A percentile compares a stretch with the other conserved stretches of the same genome.
phyloP scores from a whole-genome alignment of 2,329 filamentous ascomycete species.

The Alternaria incomplexa region DNA sequence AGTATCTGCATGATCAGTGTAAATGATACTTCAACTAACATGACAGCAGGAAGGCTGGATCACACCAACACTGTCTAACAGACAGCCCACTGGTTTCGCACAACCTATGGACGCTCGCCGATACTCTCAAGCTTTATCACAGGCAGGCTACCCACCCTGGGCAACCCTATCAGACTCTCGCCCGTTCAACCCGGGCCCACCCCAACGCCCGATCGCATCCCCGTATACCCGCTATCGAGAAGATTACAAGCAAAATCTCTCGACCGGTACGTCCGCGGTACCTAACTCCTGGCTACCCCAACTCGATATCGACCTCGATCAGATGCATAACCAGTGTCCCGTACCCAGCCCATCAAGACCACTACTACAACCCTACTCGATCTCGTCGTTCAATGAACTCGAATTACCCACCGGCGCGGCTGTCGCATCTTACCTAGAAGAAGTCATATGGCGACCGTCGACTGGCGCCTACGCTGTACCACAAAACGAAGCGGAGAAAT shows the following conservation, averaged over 20 bases:
- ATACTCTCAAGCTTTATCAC: not conserved
- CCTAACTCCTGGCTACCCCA: not conserved
- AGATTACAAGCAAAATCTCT: not conserved
- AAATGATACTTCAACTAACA: not conserved
- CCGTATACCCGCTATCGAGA: not conserved
- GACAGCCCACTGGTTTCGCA: not conserved
- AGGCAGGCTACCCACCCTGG: not conserved
- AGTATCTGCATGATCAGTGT: not conserved
- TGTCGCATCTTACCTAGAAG: not conserved
- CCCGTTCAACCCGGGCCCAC: not conserved
- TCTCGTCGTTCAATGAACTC: not conserved
- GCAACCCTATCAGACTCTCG: not conserved
- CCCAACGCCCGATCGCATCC: not conserved
- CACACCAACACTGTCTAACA: not conserved
- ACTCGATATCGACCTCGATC: not conserved
- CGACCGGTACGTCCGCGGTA: too few relatives aligned
- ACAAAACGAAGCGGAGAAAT: not conserved
- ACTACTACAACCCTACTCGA: not conserved
- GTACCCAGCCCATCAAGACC: not conserved
- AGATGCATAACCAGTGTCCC: not conserved
- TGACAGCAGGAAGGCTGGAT: not conserved
- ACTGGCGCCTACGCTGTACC: not conserved
- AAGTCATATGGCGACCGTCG: not conserved
- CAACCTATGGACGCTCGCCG: not conserved
- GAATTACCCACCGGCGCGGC: not conserved